A percentile compares a stretch with the other conserved stretches of the same genome.
phyloP scores from a whole-genome alignment of 306 rosid genomes.

The Fragaria iinumae region DNA sequence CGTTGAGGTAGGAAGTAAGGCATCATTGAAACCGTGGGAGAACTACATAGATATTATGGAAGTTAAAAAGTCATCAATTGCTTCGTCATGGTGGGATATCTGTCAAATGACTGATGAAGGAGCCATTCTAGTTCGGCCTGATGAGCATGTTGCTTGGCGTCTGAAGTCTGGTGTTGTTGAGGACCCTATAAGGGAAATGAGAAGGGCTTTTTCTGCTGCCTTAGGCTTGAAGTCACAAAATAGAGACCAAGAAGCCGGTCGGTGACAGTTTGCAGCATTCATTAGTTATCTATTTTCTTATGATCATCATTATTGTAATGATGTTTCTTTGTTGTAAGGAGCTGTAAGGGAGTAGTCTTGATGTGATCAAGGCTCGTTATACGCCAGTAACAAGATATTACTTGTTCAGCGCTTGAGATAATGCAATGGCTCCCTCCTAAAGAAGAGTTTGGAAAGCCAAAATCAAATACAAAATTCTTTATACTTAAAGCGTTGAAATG shows the following conservation, averaged over 20 bases:
- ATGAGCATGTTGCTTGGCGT: constrained; percentile 85
- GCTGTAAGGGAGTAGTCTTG: not conserved
- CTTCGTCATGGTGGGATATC: constrained; percentile 67
- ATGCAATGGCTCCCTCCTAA: not conserved
- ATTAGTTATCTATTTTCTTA: not conserved
- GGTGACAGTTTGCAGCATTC: not conserved
- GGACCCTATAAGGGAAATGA: constrained; percentile 61
- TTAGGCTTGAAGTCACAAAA: constrained; percentile 20
- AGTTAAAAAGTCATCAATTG: constrained; percentile 39
- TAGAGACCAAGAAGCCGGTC: not conserved
- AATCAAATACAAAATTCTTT: not conserved
- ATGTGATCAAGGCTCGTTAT: not conserved
- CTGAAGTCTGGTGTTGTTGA: constrained; percentile 41
- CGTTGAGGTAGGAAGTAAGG: constrained; percentile 44
- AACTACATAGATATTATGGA: constrained; percentile 59
- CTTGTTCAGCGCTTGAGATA: not conserved
- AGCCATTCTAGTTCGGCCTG: constrained; percentile 79
- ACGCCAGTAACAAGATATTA: not conserved
- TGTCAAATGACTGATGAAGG: constrained; percentile 68
- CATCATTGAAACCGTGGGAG: constrained; percentile 56
- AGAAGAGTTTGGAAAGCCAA: not conserved
- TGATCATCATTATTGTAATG: not conserved
- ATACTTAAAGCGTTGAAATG: not conserved
- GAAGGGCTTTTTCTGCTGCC: constrained; percentile 54
- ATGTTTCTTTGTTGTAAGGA: not conserved